phyloP scores from a whole-genome alignment of 1,139 yeast species.

The Candida sojae region DNA sequence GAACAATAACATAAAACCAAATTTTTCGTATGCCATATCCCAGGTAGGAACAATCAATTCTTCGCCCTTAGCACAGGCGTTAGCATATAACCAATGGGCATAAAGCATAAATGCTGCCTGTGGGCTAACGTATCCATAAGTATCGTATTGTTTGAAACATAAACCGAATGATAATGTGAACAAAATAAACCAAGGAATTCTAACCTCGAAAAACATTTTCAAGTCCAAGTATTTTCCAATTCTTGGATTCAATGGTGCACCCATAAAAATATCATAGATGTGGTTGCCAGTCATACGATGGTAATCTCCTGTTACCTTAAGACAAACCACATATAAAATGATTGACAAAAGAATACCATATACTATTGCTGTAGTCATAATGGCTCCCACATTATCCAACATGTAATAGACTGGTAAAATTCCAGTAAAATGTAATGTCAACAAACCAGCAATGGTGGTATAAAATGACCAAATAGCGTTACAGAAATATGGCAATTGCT shows the following conservation, averaged over 20 bases:
- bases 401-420: conserved; percentile 71
- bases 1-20: conserved; percentile 95
- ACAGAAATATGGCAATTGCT: conserved; percentile 88
- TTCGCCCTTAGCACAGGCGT: conserved; percentile 97
- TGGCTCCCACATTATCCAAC: conserved; percentile 81
- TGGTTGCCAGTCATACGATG: conserved; percentile 91
- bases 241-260: conserved; percentile 95
- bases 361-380: conserved; percentile 88
- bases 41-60: conserved; percentile 96
- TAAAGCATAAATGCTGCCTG: conserved; percentile 73
- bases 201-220: conserved; percentile 96
- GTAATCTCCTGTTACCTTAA: conserved; percentile 68
- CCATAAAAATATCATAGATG: conserved; percentile 92
- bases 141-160: conserved; percentile 75
- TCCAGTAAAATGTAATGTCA: conserved; percentile 71
- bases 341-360: conserved; percentile 72
- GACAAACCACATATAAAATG: conserved; percentile 61
- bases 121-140: conserved; percentile 75
- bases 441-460: conserved; percentile 57
- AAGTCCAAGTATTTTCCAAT: conserved; percentile 83
- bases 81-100: conserved; percentile 94
- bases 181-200: conserved; percentile 94
- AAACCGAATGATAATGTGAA: conserved; percentile 77
- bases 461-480: conserved; percentile 89
- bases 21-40: conserved; percentile 99